Evolutionary conservation across 306 rosid genomes (phyloP), one percentile per base, ranked within the genome.

Genomic region (Betula pendula): DNA sequence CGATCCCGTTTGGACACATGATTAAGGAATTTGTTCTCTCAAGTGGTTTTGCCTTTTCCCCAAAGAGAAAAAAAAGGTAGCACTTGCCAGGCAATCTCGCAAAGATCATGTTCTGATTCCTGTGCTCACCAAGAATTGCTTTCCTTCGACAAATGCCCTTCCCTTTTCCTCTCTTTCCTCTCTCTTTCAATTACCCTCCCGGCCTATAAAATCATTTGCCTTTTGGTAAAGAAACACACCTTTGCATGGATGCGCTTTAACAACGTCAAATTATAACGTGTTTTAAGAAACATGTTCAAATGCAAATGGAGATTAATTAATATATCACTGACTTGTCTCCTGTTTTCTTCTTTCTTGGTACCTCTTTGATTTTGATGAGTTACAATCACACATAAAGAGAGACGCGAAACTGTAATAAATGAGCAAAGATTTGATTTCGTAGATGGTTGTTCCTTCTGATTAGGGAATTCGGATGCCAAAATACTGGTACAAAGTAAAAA

Each of bases 31-130:
- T 82, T 60, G 88, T 81, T 82, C 38, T 67, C 31, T 72, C 52
- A 20, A 72, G 52, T 44, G 77, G 68, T 45, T 73, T 73, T 42
- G 59, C 80, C 68, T 31, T 45, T 79, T 49, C 29, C 81, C 69
- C 14, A 76, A 55, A 78, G 79, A 67, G 48, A 13, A 71, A 67
- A 3, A 40, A 25, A 76, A 71, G 24, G n/a, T n/a, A n/a, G n/a
- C 75, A 45, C 25, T 81, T 67, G 81, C 72, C 79, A 29, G 33
- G 33, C n/a, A n/a, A n/a, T n/a, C n/a, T n/a, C n/a, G 33, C 76
- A 47, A 75, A 79, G 85, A 84, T 83, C 77, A 77, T 84, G 82
- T 88, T 88, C 86, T 84, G 60, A 68, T 79, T 86, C 87, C 42
- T 72, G 48, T 55, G 42, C 80, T 77, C 77, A 66, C 47, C 22